These are phyloP conservation scores for Wallacemonas collosoma DNA, from an alignment of 208 protist genomes.

Conservation along the genomic window DNA sequence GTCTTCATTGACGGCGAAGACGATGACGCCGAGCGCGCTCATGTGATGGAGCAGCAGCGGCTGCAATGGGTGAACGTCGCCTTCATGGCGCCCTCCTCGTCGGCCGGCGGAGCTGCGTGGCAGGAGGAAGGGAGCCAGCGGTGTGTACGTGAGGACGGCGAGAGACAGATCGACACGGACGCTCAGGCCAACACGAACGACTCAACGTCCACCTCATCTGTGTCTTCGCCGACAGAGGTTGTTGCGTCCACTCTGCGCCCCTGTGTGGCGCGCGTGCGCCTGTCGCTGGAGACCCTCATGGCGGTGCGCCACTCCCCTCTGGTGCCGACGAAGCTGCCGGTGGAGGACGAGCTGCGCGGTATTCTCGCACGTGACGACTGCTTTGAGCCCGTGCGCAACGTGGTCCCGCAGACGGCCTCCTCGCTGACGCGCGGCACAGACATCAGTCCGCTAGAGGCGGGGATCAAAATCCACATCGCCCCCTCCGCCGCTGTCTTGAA, in stretches of 20 bases:
- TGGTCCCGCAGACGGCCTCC: conserved; percentile 72
- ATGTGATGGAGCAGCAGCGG: conserved; percentile 70
- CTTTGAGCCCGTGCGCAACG: conserved; percentile 72
- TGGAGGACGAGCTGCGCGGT: conserved; percentile 67
- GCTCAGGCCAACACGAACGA: background rate
- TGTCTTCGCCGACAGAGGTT: background rate
- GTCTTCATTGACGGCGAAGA: conserved; percentile 84
- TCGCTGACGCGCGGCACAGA: conserved; percentile 84
- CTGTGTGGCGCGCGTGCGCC: conserved; percentile 29
- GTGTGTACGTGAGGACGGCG: background rate
- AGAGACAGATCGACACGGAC: background rate
- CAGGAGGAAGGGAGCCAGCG: too few relatives aligned
- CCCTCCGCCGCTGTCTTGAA: conserved; percentile 61
- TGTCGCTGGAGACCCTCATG: conserved; percentile 46
- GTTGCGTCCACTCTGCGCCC: background rate
- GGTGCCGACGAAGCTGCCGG: conserved; percentile 65
- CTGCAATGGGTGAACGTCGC: conserved; percentile 72
- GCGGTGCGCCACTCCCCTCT: conserved; percentile 31
- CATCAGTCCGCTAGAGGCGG: conserved; percentile 76
- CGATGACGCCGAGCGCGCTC: conserved; percentile 32
- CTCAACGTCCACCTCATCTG: background rate
- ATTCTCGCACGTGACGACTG: conserved; percentile 66
- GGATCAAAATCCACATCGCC: conserved; percentile 88
- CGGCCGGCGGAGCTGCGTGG: background rate
- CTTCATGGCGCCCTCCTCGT: conserved; percentile 35